Evolutionary conservation across 176 grass and related monocot species (phyloP), one percentile per base, ranked within the genome.

Genomic region (Carex littledalei): DNA sequence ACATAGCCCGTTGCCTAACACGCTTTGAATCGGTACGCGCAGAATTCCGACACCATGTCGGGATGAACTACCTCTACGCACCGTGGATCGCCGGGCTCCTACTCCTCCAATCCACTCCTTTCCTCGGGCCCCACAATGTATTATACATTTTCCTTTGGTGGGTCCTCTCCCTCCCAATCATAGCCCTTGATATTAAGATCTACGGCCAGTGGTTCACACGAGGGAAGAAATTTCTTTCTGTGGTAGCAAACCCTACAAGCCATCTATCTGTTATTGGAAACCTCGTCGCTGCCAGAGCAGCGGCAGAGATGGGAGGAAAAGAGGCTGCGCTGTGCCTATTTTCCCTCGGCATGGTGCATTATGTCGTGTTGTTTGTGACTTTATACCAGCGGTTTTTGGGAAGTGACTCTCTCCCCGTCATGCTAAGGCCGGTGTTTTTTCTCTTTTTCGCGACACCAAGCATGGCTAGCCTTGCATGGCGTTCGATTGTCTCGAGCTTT

Each of bases 1-100:
- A 83, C 13, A 31, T 53, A 49, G 47, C 39, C 8, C 81, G 81
- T 9, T 83, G 81, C 13, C 9, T 83, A 8, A 50, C 62, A 67
- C 62, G 62, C 15, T 87, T 88, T 14, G 86, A 91, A 32, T 84
- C 76, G 15, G 88, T 97, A 2, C 84, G 80, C 0, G 88, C 90
- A 56, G 92, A 97, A 85, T 94, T 91, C 85, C 71, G 86, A 18
- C 94, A 97, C 86, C 94, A 92, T 8, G 89, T 97, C 10, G 91
- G 94, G 11, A 86, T 92, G 77, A 97, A 97, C 88, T 97, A 94
- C 84, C 91, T 97, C 88, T 97, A 92, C 73, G 90, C 90, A 11
- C 94, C 94, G 0, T 97, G 92, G 92, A 94, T 97, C 54, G 88
- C 92, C 4, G 87, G 87, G 67, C 90, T 97, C 1, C 85, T 94